Evolutionary conservation across 768 basidiomycete species (phyloP), one percentile per base, ranked within the genome.

Genomic region (Tulasnella sp.): DNA sequence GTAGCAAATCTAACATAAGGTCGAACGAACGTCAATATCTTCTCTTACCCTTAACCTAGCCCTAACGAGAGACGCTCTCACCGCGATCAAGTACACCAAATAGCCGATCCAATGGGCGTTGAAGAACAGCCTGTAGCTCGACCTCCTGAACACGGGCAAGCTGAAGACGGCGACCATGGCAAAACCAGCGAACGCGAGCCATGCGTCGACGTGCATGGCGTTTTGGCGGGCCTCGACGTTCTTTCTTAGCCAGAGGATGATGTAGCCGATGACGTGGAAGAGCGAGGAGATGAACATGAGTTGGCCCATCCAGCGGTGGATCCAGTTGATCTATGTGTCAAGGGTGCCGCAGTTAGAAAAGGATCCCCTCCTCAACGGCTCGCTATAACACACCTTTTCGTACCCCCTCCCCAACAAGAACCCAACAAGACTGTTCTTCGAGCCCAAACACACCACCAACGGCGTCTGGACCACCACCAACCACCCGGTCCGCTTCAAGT

Each of bases 271-370:
- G 2, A 87, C 84, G 81, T 93, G 92, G 32, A 91, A 82, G 77
- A 92, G 89, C 6, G 86, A 86, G 26, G 88, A 88, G 29, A 92
- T 80, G 29, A 91, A 86, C 39, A 91, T 82, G 71, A 91, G 83
- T 29, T 87, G 84, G 15, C 91, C 93, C 4, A 87, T 84, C 82
- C 90, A 91, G 32, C 93, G 90, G 83, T 95, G 93, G 13, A 94
- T 83, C 83, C 87, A 93, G 84, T 93, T 93, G 76, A 93, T 85
- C 91, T 92, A 74, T 16, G 44, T 16, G 0, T 16, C 11, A 13
- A 44, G 3, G 44, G 15, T n/a, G n/a, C n/a, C n/a, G n/a, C n/a
- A n/a, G n/a, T n/a, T n/a, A n/a, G n/a, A n/a, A n/a, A n/a, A n/a
- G n/a, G n/a, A n/a, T n/a, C n/a, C n/a, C n/a, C n/a, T n/a, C n/a